Evolutionary conservation across 176 grass and related monocot genomes (phyloP), one percentile per base, ranked within the genome.

Genomic region (Luzula sylvatica): DNA sequence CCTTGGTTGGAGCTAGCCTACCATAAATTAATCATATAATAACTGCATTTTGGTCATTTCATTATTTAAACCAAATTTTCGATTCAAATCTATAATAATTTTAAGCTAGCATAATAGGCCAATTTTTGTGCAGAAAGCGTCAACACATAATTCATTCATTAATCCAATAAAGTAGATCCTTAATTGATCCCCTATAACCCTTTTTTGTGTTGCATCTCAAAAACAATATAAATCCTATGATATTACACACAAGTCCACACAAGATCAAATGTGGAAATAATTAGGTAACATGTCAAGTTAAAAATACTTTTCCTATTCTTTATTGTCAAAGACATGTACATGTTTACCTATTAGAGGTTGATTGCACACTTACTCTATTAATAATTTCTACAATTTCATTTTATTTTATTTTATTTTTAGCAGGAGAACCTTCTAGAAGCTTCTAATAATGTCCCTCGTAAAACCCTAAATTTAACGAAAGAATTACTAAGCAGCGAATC

Each of bases 401-500:
- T 35, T 7, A 35, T 7, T 7, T 35, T 35, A 7, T 7, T 7
- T 35, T 9, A 1, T 35, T 35, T 35, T 35, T 35, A 4, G 1
- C 30, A 35, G 30, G 30, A 35, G 30, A 35, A 35, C 30, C 30
- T 35, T 35, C 30, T 7, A 35, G 30, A 35, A 35, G 7, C 30
- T 35, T 35, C 30, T 35, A 35, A 35, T 35, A 74, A 78, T 52
- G 11, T 64, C 5, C 55, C 50, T 79, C 75, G 18, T 53, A 71
- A 48, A 40, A 83, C 65, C 21, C 66, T 98, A 47, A 98, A 92
- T 76, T 74, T 98, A 58, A 87, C 93, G 7, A 77, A 87, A 80
- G 92, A 98, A 49, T 81, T 98, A 58, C 65, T 98, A 75, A 98
- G 93, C 69, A 98, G 78, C 17, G 86, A 65, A 26, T 98, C 93